Percentiles rank a stretch among this genome's conserved stretches.
These are phyloP conservation scores for Aspergillus transmontanensis DNA, from an alignment of 2,329 filamentous ascomycete genomes.

Conservation along the genomic window DNA sequence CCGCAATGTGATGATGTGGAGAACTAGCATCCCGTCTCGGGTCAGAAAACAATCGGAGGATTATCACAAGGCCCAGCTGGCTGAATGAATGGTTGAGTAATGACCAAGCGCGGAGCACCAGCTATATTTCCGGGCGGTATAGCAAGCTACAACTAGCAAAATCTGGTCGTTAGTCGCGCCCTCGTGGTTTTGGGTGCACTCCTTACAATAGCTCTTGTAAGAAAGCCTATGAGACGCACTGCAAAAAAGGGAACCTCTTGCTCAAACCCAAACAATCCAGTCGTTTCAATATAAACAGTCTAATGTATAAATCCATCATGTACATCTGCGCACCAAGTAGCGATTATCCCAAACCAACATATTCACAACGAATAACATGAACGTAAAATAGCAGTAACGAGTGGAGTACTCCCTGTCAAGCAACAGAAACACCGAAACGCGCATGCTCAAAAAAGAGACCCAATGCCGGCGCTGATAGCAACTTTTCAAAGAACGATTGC, in stretches of 20 bases:
- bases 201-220: neutral
- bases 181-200: neutral
- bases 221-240: neutral
- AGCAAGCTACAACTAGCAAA: neutral
- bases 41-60: neutral
- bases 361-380: slow-evolving; percentile 6
- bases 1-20: neutral
- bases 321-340: neutral
- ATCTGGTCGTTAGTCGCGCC: neutral
- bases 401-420: slow-evolving; percentile 10
- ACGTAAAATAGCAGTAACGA: slow-evolving; percentile 6
- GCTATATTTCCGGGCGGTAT: neutral
- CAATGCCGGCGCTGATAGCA: slow-evolving; percentile 17
- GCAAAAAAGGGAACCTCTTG: neutral
- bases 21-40: neutral
- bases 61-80: neutral
- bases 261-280: neutral
- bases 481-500: slow-evolving; percentile 8
- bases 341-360: neutral
- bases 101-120: neutral
- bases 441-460: slow-evolving; percentile 22
- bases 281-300: neutral
- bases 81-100: neutral
- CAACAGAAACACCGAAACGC: slow-evolving; percentile 31
- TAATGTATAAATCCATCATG: neutral